Evolutionary conservation across 1,139 yeast species (phyloP).

Genomic region (Hyphopichia wangnamkhiaoensis): DNA sequence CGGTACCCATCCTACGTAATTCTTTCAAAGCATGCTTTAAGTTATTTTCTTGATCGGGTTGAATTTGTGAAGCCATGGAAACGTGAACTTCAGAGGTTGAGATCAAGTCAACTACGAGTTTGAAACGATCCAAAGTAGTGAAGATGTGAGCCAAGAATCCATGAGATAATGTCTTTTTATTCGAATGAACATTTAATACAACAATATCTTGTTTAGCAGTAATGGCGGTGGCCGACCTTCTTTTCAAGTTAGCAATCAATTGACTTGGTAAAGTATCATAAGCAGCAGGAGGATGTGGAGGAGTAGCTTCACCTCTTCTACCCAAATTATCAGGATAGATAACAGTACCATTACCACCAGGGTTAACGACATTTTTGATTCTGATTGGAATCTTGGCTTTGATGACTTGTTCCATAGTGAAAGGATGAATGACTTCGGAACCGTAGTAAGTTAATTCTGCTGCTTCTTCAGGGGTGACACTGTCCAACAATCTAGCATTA

Average conservation of each 20-base stretch:
- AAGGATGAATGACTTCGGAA: constrained; percentile 96
- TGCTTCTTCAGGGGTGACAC: constrained; percentile 98
- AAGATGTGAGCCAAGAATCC: constrained; percentile 93
- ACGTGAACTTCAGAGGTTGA: constrained; percentile 98
- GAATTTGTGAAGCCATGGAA: constrained; percentile 92
- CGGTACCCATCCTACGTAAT: constrained; percentile 77
- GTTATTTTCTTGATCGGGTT: constrained; percentile 57
- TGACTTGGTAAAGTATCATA: constrained; percentile 51
- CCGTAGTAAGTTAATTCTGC: constrained; percentile 97
- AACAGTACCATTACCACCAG: constrained; percentile 85
- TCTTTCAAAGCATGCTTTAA: constrained; percentile 74
- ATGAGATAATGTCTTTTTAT: constrained; percentile 88
- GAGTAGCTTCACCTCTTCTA: constrained; percentile 82
- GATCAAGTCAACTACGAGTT: constrained; percentile 89
- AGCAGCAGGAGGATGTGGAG: constrained; percentile 92
- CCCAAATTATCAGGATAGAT: constrained; percentile 90
- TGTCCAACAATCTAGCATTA: constrained; percentile 76
- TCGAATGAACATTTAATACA: constrained; percentile 90
- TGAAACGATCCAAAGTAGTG: constrained; percentile 79
- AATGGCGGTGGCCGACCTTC: constrained; percentile 92
- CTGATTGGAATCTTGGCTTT: constrained; percentile 94
- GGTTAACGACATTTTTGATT: constrained; percentile 93
- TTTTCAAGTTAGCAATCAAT: constrained; percentile 50
- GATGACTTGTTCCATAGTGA: constrained; percentile 98
- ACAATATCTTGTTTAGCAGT: constrained; percentile 92